Conservation (phyloP, 345 rosid genomes). For the Syzygium oleosum region DNA sequence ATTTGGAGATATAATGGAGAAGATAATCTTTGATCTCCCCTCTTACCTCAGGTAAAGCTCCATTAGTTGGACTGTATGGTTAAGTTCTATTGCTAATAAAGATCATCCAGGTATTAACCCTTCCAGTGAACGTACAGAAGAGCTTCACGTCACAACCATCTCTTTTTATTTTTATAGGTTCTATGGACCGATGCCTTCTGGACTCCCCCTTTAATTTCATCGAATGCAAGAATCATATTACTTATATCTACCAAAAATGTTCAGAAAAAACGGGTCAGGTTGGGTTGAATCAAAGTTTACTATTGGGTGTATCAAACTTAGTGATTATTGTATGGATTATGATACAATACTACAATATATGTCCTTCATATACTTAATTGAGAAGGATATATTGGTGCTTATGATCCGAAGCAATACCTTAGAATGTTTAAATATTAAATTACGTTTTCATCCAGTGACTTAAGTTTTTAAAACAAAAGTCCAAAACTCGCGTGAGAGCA, state of each 20-base stretch:
- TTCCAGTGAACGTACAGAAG: too few relatives aligned
- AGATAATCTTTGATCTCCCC: not conserved
- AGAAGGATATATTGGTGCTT: not conserved
- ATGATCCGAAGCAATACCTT: not conserved
- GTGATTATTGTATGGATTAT: not conserved
- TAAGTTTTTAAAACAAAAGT: not conserved
- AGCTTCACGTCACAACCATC: too few relatives aligned
- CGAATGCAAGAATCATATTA: not conserved
- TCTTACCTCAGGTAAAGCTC: not conserved
- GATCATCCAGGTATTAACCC: not conserved
- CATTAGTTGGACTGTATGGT: not conserved
- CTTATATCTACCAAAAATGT: not conserved
- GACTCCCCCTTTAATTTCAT: not conserved
- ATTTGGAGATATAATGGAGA: not conserved
- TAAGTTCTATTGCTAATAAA: not conserved
- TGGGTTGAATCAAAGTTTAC: not conserved
- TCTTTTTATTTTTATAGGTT: too few relatives aligned
- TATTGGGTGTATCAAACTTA: not conserved
- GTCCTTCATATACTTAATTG: not conserved
- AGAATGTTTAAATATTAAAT: not conserved
- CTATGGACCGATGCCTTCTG: too few relatives aligned
- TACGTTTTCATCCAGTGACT: not conserved
- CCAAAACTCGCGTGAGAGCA: not conserved
- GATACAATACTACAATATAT: not conserved
- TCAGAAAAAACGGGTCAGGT: not conserved